Conservation (phyloP, 352 stramenopile species). For the Pythium dissimile region DNA sequence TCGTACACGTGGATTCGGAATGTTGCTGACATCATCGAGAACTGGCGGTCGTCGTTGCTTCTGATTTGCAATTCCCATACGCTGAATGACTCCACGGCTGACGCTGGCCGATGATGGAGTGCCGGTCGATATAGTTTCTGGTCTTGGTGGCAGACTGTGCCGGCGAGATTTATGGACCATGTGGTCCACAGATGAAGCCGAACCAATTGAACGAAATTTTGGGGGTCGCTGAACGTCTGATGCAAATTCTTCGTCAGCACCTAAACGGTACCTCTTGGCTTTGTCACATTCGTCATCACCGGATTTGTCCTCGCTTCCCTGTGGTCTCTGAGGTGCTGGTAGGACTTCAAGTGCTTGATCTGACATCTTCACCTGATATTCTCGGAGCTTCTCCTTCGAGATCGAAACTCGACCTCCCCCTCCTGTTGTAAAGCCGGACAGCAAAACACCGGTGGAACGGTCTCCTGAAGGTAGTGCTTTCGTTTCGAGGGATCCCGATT, state of each 20-base stretch:
- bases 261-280: no score
- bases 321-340: neutral
- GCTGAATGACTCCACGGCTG: slow-evolving; percentile 12
- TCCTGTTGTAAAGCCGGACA: neutral
- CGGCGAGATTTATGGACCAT: neutral
- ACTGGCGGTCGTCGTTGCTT: neutral
- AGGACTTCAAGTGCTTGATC: neutral
- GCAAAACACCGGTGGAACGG: no score
- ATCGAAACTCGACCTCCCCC: neutral
- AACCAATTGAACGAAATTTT: slow-evolving; percentile 1
- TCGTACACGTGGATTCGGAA: neutral
- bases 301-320: neutral
- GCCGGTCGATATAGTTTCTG: neutral
- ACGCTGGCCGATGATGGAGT: neutral
- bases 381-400: neutral
- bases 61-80: slow-evolving; percentile 3
- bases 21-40: slow-evolving; percentile 16
- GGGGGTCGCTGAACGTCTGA: no score
- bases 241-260: no score
- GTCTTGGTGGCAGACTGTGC: slow-evolving; percentile 5
- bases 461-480: no score
- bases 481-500: no score
- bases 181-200: neutral
- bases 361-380: neutral
- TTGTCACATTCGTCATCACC: no score